These are phyloP conservation scores for Cercospora sp. DNA, from an alignment of 2,329 filamentous ascomycete genomes.

Conservation along the genomic window DNA sequence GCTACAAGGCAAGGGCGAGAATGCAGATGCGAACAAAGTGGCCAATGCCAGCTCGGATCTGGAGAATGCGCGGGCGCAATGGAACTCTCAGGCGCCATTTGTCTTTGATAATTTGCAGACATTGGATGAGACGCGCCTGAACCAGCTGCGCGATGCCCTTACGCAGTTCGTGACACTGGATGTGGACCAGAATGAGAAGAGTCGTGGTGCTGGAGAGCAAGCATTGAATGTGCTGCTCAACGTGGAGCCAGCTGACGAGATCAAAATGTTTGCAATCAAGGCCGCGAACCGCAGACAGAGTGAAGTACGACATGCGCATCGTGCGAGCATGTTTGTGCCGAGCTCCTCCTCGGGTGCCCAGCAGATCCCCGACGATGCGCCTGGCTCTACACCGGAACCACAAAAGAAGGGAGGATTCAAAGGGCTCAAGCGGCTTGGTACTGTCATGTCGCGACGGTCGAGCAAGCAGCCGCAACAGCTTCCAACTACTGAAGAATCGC, in stretches of 20 bases:
- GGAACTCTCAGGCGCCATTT: slow-evolving; percentile 92
- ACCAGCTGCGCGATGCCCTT: slow-evolving; percentile 84
- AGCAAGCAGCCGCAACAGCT: slow-evolving; percentile 51
- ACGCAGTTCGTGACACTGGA: slow-evolving; percentile 94
- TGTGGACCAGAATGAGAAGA: slow-evolving; percentile 78
- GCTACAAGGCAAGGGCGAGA: slow-evolving; percentile 73
- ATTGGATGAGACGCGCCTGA: slow-evolving; percentile 83
- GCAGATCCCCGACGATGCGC: slow-evolving; percentile 1
- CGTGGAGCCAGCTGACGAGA: slow-evolving; percentile 82
- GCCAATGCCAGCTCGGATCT: slow-evolving; percentile 71
- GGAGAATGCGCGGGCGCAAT: slow-evolving; percentile 77
- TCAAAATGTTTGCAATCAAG: slow-evolving; percentile 66
- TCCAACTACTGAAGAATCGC: slow-evolving; percentile 43
- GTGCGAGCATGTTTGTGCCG: slow-evolving; percentile 18
- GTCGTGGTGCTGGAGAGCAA: slow-evolving; percentile 71
- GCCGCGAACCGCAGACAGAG: slow-evolving; percentile 36
- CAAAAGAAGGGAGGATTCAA: slow-evolving; percentile 51
- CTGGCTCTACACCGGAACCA: slow-evolving; percentile 53
- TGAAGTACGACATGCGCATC: slow-evolving; percentile 8
- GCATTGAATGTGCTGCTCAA: slow-evolving; percentile 82
- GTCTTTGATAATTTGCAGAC: slow-evolving; percentile 92
- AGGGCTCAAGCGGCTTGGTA: slow-evolving; percentile 59
- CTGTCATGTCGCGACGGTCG: slow-evolving; percentile 62
- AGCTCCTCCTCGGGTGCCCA: slow-evolving; percentile 13
- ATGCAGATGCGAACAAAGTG: slow-evolving; percentile 74